Percentiles rank a stretch among this genome's conserved stretches.
Evolutionary conservation across 1,284 basidiomycete genomes (phyloP).

Genomic region (Naganishia sp.): DNA sequence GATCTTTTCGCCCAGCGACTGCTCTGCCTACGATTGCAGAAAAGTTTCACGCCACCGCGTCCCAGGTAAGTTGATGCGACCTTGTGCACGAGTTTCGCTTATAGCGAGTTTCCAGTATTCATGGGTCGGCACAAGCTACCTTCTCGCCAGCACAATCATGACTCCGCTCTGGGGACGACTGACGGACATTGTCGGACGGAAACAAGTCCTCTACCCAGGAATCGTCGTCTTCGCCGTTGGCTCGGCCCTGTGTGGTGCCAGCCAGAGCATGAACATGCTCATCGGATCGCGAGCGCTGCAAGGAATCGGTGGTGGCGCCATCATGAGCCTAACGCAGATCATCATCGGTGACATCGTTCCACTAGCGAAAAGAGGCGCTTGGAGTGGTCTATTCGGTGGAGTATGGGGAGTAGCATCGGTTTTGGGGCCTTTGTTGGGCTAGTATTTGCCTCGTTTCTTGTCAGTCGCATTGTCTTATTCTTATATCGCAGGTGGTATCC

Average conservation of each 20-base stretch:
- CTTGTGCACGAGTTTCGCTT: neutral
- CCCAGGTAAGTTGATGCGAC: constrained; percentile 1
- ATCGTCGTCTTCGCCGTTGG: constrained; percentile 30
- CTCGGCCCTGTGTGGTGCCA: constrained; percentile 31
- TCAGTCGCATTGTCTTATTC: constrained; percentile 29
- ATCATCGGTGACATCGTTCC: constrained; percentile 45
- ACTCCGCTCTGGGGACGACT: constrained; percentile 28
- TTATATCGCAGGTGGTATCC: constrained; percentile 25
- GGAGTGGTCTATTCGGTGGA: constrained; percentile 52
- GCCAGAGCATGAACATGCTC: constrained; percentile 30
- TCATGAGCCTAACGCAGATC: constrained; percentile 46
- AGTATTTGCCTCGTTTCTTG: constrained; percentile 31
- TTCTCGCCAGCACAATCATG: constrained; percentile 32
- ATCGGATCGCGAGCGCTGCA: constrained; percentile 43
- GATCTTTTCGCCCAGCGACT: constrained; percentile 16
- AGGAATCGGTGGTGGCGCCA: constrained; percentile 48
- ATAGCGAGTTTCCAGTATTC: constrained; percentile 12
- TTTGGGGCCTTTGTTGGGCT: constrained; percentile 55
- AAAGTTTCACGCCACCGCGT: constrained; percentile 29
- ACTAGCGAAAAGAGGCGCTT: constrained; percentile 45
- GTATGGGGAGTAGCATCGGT: constrained; percentile 54
- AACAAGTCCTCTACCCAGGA: constrained; percentile 28
- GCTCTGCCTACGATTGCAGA: constrained; percentile 30
- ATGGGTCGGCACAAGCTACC: constrained; percentile 32
- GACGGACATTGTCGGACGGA: constrained; percentile 31